Evolutionary conservation across 2,329 filamentous ascomycete species (phyloP).

Genomic region (Aureobasidium vineae): DNA sequence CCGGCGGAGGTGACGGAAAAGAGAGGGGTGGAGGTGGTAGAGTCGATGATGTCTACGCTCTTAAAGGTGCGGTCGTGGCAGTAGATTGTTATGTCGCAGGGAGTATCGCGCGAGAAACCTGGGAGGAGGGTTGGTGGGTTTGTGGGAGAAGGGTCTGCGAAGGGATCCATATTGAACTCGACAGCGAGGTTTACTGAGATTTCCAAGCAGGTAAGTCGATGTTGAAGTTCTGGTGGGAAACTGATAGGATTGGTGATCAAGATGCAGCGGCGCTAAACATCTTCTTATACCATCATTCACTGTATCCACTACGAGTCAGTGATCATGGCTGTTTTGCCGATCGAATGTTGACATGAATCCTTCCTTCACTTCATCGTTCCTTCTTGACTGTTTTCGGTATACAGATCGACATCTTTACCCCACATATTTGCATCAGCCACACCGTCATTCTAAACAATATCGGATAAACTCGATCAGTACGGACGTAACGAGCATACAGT

Average conservation of each 20-base stretch:
- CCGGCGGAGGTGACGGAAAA: conserved; percentile 2
- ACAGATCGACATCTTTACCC: background rate
- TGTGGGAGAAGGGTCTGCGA: background rate
- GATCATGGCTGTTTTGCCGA: background rate
- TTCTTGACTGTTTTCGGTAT: background rate
- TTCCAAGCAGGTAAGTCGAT: background rate
- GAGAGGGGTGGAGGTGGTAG: background rate
- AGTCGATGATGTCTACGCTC: background rate
- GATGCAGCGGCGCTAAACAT: background rate
- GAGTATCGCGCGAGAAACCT: background rate
- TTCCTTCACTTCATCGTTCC: background rate
- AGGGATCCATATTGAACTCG: background rate
- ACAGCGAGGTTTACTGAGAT: too few species aligned
- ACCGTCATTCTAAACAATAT: background rate
- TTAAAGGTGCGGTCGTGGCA: conserved; percentile 17
- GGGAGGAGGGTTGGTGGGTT: background rate
- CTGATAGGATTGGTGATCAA: background rate
- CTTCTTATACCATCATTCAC: background rate
- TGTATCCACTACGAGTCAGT: background rate
- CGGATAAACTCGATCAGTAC: background rate
- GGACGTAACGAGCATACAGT: background rate
- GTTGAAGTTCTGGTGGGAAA: background rate
- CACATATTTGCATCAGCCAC: background rate
- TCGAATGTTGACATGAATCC: background rate
- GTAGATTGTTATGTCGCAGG: background rate